Base-by-base conservation (phyloP, 1,139 yeast genomes). In the Sugiyamaella paludigena region DNA sequence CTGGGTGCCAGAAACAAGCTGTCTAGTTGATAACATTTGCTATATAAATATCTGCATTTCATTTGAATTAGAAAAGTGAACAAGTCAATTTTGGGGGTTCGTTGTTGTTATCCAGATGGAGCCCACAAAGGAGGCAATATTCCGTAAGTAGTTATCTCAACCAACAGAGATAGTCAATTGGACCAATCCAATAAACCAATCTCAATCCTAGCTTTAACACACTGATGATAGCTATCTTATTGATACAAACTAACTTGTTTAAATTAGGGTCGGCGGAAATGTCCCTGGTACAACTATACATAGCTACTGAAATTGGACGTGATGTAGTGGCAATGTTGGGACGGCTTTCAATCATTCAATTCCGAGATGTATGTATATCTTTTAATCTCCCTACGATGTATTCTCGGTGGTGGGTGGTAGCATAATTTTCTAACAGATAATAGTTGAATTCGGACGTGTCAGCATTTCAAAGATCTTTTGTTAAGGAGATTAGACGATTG, bases 281-380 rank as follows among this genome's bases (percentile, higher is more conserved):
- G 98, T 78, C 92, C 37, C 76, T 92, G 55, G 91, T 91, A 36
- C 98, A 92, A 73, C 78, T 92, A 64, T 92, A 87, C 68, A 83
- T 94, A 50, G 91, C 98, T 12, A 82, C 85, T 29, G 99, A 92
- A 67, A 81, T 89, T 54, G 86, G 96, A 9, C 76, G 97, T 53
- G 95, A 91, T 54, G 83, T 91, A 53, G 95, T 91, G n/a, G 81
- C 84, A 43, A 78, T 85, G 1, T 71, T 92, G 43, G 99, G 98
- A 13, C 83, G 83, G 55, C 72, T 86, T 51, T 96, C 97, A 1
- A 74, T 80, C 49, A 87, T 94, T 28, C 98, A 94, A 64, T 89
- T 94, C 68, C 78, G 96, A 52, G 98, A 92, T 68, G 67, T 67
- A 55, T 26, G 61, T 55, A 10, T n/a, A n/a, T n/a, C n/a, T n/a